Base-by-base conservation (phyloP, 768 basidiomycete species). In the Termitomyces sp. region DNA sequence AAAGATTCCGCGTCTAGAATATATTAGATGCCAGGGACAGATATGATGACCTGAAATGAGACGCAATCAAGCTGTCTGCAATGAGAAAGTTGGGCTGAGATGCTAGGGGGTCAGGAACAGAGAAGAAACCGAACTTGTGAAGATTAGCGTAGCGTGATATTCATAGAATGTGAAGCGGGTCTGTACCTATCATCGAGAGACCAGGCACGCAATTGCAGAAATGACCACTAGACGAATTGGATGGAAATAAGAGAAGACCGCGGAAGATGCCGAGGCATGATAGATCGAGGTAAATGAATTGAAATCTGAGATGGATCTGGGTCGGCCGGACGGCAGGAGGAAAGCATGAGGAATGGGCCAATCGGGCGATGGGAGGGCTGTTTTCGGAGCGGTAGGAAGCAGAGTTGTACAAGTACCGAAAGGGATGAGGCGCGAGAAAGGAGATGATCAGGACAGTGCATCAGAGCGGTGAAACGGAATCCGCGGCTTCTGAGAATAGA, bases 301-400 rank as follows among this genome's bases (percentile, higher is more conserved):
- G 56, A n/a, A 48, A 55, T 60, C 55, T 57, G n/a, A 71, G 72
- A 68, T 70, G 62, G 68, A 78, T 76, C 73, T 72, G 76, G 69
- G 67, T 76, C 74, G 76, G 76, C 73, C 77, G 80, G 77, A 72
- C 73, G 75, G 73, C 70, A 72, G 65, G 63, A 65, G 55, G 61
- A 61, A 51, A 65, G 70, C 77, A 80, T 72, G 74, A 74, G 75
- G 73, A 68, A 52, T 56, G 55, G 62, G 65, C 78, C 77, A 82
- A 82, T 82, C 80, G 81, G 83, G 74, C 68, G 61, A 58, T 61
- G 64, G 61, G 71, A 69, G 61, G 68, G 57, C 66, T 64, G 68
- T 65, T 64, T 53, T 79, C 78, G 79, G 81, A 71, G 72, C 77
- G 81, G 77, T 72, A 62, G 68, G 65, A 72, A 67, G 68, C 70